Evolutionary conservation across 2,329 filamentous ascomycete genomes (phyloP).

Genomic region (Hymenoscyphus linearis): DNA sequence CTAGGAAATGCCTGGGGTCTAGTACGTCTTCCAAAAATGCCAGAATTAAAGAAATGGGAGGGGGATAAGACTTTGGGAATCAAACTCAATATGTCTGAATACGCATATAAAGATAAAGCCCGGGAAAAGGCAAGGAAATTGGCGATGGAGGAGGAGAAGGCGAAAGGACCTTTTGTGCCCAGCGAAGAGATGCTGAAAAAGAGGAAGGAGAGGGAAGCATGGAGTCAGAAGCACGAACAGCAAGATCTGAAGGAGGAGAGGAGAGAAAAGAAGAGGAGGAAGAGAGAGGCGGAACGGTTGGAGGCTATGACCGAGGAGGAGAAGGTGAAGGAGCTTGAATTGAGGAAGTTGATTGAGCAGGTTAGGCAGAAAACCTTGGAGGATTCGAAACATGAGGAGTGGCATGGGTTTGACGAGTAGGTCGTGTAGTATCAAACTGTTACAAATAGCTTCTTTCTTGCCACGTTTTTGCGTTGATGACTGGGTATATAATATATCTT

Average conservation of each 20-base stretch:
- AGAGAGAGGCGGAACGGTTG: conserved; percentile 57
- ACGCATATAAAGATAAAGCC: conserved; percentile 65
- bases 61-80: conserved; percentile 61
- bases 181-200: conserved; percentile 45
- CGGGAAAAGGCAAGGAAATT: conserved; percentile 61
- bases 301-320: conserved; percentile 67
- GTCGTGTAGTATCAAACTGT: not conserved
- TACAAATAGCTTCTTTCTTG: too few species aligned
- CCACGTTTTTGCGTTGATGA: too few species aligned
- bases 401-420: conserved; percentile 32
- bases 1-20: conserved; percentile 81
- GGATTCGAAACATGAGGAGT: conserved; percentile 33
- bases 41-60: conserved; percentile 71
- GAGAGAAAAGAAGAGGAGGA: conserved; percentile 59
- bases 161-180: conserved; percentile 34
- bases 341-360: conserved; percentile 58
- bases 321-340: conserved; percentile 55
- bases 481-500: too few species aligned
- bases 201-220: conserved; percentile 60
- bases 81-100: conserved; percentile 61
- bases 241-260: conserved; percentile 58
- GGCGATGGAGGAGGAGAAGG: conserved; percentile 46
- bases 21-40: conserved; percentile 86
- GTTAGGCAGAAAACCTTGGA: conserved; percentile 48
- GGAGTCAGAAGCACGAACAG: conserved; percentile 66